Evolutionary conservation across 108 stramenopile species (phyloP).

Genomic region (Fistulifera pelliculosa): DNA sequence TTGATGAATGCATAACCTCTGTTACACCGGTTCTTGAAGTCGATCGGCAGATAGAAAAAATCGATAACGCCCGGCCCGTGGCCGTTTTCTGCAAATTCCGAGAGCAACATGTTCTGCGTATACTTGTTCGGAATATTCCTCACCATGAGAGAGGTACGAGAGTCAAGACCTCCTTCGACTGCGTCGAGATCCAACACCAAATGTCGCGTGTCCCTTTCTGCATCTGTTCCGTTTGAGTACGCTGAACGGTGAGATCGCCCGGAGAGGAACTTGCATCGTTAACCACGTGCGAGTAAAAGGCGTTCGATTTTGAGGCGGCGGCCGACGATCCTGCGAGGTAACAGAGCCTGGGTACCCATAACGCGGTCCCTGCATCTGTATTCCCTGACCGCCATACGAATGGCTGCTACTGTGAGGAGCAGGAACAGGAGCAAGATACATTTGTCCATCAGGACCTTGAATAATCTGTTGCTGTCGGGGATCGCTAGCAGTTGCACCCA

Average conservation of each 20-base stretch:
- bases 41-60: slow-evolving; percentile 98
- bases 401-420: slow-evolving; percentile 7
- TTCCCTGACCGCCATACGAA: slow-evolving; percentile 2
- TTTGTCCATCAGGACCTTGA: slow-evolving; percentile 17
- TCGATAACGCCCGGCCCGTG: slow-evolving; percentile 91
- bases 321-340: not conserved
- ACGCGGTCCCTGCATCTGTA: slow-evolving; percentile 8
- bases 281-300: slow-evolving; percentile 4
- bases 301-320: not conserved
- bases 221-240: slow-evolving; percentile 7
- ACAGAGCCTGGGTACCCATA: slow-evolving; percentile 8
- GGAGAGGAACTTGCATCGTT: slow-evolving; percentile 3
- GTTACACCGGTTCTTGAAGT: slow-evolving; percentile 99
- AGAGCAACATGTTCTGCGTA: slow-evolving; percentile 93
- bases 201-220: slow-evolving; percentile 25
- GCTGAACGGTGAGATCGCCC: slow-evolving; percentile 6
- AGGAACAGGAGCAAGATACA: slow-evolving; percentile 16
- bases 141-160: slow-evolving; percentile 97
- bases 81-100: slow-evolving; percentile 84
- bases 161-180: slow-evolving; percentile 73
- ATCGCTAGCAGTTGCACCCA: slow-evolving; percentile 3
- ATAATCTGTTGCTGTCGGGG: slow-evolving; percentile 16
- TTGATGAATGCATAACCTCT: slow-evolving; percentile 98
- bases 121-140: slow-evolving; percentile 99
- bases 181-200: slow-evolving; percentile 52